Base-by-base conservation (phyloP, 805 yeast species). In the Teunomyces gatunensis region DNA sequence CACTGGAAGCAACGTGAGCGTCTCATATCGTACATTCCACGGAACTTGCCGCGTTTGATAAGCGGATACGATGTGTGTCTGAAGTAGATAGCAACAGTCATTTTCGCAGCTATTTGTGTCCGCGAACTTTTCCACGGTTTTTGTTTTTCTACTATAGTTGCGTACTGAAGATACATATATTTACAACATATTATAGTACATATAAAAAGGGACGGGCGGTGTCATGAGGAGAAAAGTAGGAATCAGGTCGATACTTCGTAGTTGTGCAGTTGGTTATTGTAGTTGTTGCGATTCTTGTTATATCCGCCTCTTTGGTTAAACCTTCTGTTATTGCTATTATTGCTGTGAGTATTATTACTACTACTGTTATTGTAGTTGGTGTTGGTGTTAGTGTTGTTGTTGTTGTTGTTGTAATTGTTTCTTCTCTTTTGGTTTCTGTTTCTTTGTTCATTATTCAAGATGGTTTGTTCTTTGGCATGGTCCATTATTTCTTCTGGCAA, bases 401-500 rank as follows among this genome's bases (percentile, higher is more conserved):
- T 49, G 25, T 55, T 64, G 54, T 60, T 65, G 59, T 15, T 15
- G 17, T 59, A 64, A 47, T 64, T 75, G 60, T 71, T 74, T 60
- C 69, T 68, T 54, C 71, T 70, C 54, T 67, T 67, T 51, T 69
- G 73, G 62, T 71, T 73, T 55, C 73, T 74, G 53, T 71, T 74
- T 58, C 76, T 70, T 52, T 75, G 77, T 52, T 79, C 76, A 69
- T 74, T 69, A 61, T 74, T 70, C 59, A 78, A 68, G 53, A 73
- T 65, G 54, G 78, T 79, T 55, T 81, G 86, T 55, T 83, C 87
- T 61, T 84, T 85, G 52, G 87, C 87, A 53, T 82, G 80, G 55
- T 84, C 90, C 74, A 87, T 87, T 36, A 85, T 66, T 50, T 82
- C 86, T 56, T 87, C 88, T 25, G 88, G 89, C 63, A 87, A 74